Evolutionary conservation across 1,284 basidiomycete genomes (phyloP).

Genomic region (Puccinia coronata): DNA sequence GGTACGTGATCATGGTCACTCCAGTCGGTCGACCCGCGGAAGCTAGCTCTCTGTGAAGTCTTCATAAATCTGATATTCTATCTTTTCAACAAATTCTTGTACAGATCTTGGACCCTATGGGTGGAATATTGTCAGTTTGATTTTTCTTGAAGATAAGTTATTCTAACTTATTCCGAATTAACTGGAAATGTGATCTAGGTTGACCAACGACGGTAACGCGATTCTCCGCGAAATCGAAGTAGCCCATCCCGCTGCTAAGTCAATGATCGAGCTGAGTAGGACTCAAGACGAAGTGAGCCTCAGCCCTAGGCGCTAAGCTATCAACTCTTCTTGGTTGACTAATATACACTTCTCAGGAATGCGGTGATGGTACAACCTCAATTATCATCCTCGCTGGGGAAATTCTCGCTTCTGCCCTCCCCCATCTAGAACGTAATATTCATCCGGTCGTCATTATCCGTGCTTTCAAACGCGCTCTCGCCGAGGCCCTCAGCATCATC

Average conservation of each 20-base stretch:
- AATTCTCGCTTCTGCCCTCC: conserved; percentile 90
- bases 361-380: conserved; percentile 10
- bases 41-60: not conserved
- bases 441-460: conserved; percentile 99
- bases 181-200: conserved; percentile 61
- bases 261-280: conserved; percentile 96
- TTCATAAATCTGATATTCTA: not conserved
- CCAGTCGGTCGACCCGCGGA: not conserved
- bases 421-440: conserved; percentile 90
- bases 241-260: conserved; percentile 96
- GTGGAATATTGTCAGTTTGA: conserved; percentile 78
- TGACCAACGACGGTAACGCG: conserved; percentile 97
- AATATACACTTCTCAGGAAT: conserved; percentile 17
- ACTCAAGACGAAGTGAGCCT: conserved; percentile 94
- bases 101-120: conserved; percentile 70
- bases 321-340: not conserved
- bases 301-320: too few relatives aligned
- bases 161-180: not conserved
- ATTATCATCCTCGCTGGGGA: conserved; percentile 73
- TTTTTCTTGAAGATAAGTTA: not conserved
- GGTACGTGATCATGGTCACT: too few relatives aligned
- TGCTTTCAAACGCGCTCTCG: conserved; percentile 92
- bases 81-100: not conserved
- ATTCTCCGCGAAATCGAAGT: conserved; percentile 97
- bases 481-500: conserved; percentile 85